Evolutionary conservation across 192 early-diverging fungal species (phyloP).

Genomic region (Coemansia guatemalensis): DNA sequence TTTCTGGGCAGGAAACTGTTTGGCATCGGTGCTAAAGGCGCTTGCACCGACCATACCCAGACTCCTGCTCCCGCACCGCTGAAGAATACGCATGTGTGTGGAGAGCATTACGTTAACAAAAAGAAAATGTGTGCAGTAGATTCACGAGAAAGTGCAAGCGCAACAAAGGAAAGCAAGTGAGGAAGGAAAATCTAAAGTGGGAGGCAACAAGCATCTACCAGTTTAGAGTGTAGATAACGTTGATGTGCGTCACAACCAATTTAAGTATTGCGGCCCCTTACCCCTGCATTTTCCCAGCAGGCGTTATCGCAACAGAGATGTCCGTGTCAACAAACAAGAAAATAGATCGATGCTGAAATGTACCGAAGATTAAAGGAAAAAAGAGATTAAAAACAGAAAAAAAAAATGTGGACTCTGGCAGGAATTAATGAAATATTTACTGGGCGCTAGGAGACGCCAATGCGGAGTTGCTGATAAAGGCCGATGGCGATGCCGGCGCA

Average conservation of each 20-base stretch:
- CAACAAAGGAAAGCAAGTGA: neutral
- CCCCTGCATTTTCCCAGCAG: neutral
- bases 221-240: no score
- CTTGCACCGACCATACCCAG: neutral
- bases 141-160: neutral
- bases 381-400: neutral
- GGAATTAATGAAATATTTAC: conserved; percentile 9
- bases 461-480: conserved; percentile 16
- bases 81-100: conserved; percentile 14
- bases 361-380: neutral
- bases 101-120: conserved; percentile 15
- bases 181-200: neutral
- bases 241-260: neutral
- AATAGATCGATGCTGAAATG: no score
- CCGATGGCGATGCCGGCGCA: conserved; percentile 12
- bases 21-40: conserved; percentile 34
- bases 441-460: conserved; percentile 40
- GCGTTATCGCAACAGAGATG: no score
- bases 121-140: neutral
- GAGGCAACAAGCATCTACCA: no score
- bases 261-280: neutral
- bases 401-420: neutral
- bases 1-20: conserved; percentile 55
- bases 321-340: neutral
- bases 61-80: conserved; percentile 6